Conservation (phyloP, 169 alveolate species). For the Toxoplasma gondii region DNA sequence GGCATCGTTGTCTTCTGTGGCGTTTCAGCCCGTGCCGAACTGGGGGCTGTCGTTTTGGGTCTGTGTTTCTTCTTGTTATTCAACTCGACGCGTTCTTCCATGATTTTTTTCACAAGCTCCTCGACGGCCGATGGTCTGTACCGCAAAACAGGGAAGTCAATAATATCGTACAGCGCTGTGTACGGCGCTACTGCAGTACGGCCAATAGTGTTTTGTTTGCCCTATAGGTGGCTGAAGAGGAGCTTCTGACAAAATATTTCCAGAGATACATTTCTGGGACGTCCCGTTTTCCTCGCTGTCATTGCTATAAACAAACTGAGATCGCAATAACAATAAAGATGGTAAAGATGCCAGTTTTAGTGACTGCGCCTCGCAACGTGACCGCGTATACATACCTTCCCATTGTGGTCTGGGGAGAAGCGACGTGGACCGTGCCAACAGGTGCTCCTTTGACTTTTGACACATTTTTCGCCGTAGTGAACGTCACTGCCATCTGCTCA, state of each 20-base stretch:
- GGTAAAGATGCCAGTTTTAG: too few relatives aligned
- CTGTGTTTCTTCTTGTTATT: neutral
- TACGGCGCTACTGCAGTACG: too few relatives aligned
- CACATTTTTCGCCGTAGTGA: conserved; percentile 6
- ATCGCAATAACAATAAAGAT: too few relatives aligned
- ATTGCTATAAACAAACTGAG: too few relatives aligned
- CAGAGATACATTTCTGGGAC: too few relatives aligned
- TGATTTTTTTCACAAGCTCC: neutral
- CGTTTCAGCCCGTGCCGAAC: too few relatives aligned
- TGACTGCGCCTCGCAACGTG: neutral
- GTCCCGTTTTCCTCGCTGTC: too few relatives aligned
- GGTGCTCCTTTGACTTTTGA: neutral
- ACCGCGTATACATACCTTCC: neutral
- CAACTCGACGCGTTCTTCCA: neutral
- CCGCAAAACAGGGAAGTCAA: neutral
- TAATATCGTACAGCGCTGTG: too few relatives aligned
- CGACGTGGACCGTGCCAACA: neutral
- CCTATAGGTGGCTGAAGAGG: too few relatives aligned
- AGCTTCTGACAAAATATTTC: too few relatives aligned
- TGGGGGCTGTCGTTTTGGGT: neutral
- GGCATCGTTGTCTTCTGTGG: too few relatives aligned
- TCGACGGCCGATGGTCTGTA: neutral
- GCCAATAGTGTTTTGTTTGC: too few relatives aligned
- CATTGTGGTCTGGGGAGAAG: neutral
- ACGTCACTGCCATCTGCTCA: neutral